Conservation (phyloP, 2,329 filamentous ascomycete genomes). For the Penicillium sp. region DNA sequence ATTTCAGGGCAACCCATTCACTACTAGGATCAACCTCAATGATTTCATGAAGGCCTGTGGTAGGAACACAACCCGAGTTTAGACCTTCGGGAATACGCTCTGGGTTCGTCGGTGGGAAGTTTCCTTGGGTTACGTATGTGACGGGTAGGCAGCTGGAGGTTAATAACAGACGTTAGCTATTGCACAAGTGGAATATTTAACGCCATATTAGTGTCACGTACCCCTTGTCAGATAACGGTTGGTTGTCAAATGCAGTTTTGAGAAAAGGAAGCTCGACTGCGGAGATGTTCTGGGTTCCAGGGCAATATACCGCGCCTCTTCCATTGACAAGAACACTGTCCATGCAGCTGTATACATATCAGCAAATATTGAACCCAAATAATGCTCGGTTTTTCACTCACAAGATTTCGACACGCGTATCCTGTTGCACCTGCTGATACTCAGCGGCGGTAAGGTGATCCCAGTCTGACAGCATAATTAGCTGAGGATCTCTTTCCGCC, state of each 20-base stretch:
- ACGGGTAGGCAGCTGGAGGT: conserved; percentile 28
- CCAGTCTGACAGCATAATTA: conserved; percentile 61
- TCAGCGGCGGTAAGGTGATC: conserved; percentile 58
- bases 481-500: conserved; percentile 53
- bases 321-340: conserved; percentile 65
- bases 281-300: conserved; percentile 50
- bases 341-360: conserved; percentile 54
- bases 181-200: no score
- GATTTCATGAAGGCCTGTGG: conserved; percentile 26
- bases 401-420: conserved; percentile 27
- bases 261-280: conserved; percentile 28
- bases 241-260: conserved; percentile 26
- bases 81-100: conserved; percentile 27
- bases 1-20: conserved; percentile 42
- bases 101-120: conserved; percentile 29
- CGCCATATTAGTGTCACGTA: conserved; percentile 16
- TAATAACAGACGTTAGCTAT: neutral
- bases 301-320: conserved; percentile 59
- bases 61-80: conserved; percentile 29
- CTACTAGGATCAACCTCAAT: conserved; percentile 38
- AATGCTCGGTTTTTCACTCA: neutral
- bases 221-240: conserved; percentile 39
- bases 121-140: conserved; percentile 29
- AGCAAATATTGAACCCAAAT: neutral
- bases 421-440: conserved; percentile 38